Conservation (phyloP, 2,329 filamentous ascomycete species). For the Xylaria polymorpha region DNA sequence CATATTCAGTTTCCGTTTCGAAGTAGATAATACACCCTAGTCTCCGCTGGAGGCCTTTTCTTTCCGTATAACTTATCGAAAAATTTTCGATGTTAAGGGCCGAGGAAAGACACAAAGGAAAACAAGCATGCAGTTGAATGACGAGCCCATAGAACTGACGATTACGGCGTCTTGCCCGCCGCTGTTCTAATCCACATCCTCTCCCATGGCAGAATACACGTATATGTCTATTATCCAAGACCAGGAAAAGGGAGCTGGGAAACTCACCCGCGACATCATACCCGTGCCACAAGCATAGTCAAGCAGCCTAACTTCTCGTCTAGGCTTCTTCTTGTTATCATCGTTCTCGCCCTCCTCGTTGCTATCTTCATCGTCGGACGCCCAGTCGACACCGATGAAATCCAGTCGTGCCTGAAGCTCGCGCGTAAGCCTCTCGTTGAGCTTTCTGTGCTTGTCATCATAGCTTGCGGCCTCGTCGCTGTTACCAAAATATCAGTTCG, state of each 20-base stretch:
- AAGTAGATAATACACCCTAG: too few relatives aligned
- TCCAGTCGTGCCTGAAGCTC: constrained; percentile 64
- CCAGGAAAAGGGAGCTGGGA: neutral
- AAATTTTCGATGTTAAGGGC: neutral
- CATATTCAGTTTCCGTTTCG: neutral
- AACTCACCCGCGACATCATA: constrained; percentile 69
- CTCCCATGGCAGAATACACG: neutral
- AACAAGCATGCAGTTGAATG: neutral
- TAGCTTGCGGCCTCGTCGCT: constrained; percentile 67
- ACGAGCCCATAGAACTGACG: neutral
- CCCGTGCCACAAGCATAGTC: constrained; percentile 84
- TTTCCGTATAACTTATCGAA: neutral
- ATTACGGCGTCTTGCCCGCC: neutral
- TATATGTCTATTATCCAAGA: neutral
- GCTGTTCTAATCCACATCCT: neutral
- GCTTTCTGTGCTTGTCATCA: constrained; percentile 66
- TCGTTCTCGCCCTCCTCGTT: constrained; percentile 42
- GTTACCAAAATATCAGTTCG: constrained; percentile 19
- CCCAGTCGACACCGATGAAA: constrained; percentile 72
- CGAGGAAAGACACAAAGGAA: neutral
- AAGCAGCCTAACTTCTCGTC: constrained; percentile 64
- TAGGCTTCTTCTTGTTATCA: constrained; percentile 36
- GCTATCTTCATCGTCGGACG: constrained; percentile 52
- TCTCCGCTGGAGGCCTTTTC: neutral
- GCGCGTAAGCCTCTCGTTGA: constrained; percentile 64